These are phyloP conservation scores for Monilinia fructigena DNA, from an alignment of 2,329 filamentous ascomycete species.

Conservation along the genomic window DNA sequence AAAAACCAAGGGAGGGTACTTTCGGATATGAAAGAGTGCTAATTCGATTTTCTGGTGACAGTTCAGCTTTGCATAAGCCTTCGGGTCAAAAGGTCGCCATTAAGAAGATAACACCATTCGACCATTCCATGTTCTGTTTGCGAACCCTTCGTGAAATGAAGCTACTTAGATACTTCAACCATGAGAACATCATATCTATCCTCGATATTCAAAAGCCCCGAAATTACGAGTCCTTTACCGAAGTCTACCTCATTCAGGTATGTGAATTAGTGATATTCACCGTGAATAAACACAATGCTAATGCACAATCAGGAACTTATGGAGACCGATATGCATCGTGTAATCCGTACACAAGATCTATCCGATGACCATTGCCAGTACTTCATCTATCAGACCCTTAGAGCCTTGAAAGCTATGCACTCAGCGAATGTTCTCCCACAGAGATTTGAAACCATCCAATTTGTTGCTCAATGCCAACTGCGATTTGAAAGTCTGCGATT, in stretches of 20 bases:
- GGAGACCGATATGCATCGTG: constrained; percentile 99
- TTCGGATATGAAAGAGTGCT: constrained; percentile 4
- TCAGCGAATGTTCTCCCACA: constrained; percentile 94
- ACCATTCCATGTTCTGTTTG: constrained; percentile 98
- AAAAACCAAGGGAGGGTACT: background rate
- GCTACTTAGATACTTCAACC: constrained; percentile 96
- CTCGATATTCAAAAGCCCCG: constrained; percentile 98
- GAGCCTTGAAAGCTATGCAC: constrained; percentile 98
- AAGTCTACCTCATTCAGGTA: constrained; percentile 98
- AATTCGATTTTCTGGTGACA: constrained; percentile 42
- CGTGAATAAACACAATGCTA: constrained; percentile 16
- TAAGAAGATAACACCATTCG: constrained; percentile 99
- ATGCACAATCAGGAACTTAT: constrained; percentile 72
- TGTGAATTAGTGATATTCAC: constrained; percentile 28
- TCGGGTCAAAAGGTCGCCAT: constrained; percentile 98
- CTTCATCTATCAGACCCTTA: constrained; percentile 99
- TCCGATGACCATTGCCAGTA: constrained; percentile 99
- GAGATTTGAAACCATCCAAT: constrained; percentile 97
- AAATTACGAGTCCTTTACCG: constrained; percentile 93
- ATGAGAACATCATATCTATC: constrained; percentile 99
- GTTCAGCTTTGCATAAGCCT: constrained; percentile 96
- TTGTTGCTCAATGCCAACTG: constrained; percentile 97
- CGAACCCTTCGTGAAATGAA: constrained; percentile 99
- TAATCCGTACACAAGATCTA: constrained; percentile 96
- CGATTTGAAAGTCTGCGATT: constrained; percentile 98